Conservation (phyloP, 1,139 yeast genomes). For the Spathaspora sp. region DNA sequence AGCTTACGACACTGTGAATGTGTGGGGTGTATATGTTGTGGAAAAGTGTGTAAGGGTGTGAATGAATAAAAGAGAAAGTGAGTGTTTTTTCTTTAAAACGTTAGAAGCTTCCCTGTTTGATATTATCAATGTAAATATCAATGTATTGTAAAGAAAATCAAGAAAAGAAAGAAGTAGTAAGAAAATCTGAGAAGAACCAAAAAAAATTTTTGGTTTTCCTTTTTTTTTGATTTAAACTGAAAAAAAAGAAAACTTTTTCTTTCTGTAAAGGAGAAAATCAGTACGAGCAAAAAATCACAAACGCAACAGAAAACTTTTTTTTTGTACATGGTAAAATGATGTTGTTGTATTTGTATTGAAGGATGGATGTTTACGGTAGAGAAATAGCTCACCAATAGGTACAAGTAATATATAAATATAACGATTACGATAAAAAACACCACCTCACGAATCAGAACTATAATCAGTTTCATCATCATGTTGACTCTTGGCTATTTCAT, state of each 20-base stretch:
- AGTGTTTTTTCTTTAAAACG: background rate
- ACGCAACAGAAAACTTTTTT: background rate
- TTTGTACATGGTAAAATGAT: too few relatives aligned
- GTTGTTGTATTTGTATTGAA: background rate
- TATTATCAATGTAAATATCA: background rate
- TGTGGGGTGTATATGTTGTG: too few relatives aligned
- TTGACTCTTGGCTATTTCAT: constrained; percentile 6
- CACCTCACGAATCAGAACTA: too few relatives aligned
- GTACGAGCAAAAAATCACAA: background rate
- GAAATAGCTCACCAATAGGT: background rate
- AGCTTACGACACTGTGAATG: too few relatives aligned
- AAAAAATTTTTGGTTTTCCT: background rate
- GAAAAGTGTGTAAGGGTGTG: too few relatives aligned
- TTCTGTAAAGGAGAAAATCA: background rate
- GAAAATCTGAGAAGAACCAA: background rate
- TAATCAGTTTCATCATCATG: constrained; percentile 14
- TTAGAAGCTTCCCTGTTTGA: background rate
- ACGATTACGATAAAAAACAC: too few relatives aligned
- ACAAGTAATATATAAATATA: background rate
- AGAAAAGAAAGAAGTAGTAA: background rate
- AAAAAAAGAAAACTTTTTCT: background rate
- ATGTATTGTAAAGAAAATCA: background rate
- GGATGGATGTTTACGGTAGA: background rate
- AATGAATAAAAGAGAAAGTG: background rate
- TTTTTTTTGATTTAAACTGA: background rate